Percentiles rank a stretch among this genome's conserved stretches.
These are phyloP conservation scores for Mycena belliarum DNA, from an alignment of 768 basidiomycete species.

Conservation along the genomic window DNA sequence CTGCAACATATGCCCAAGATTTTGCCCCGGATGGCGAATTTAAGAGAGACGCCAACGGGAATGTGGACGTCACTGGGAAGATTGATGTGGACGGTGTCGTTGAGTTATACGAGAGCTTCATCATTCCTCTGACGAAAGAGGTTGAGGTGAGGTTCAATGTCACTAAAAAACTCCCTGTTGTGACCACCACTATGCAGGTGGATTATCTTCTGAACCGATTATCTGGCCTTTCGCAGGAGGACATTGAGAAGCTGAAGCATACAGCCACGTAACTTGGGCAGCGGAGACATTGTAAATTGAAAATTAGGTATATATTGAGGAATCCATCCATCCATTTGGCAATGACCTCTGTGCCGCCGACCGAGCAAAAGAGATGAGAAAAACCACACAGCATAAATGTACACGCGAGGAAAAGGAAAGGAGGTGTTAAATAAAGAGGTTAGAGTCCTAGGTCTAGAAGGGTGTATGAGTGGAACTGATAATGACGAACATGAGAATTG, in stretches of 20 bases:
- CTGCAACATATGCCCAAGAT: constrained; percentile 77
- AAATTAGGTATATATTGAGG: constrained; percentile 14
- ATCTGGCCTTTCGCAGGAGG: constrained; percentile 78
- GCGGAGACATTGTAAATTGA: neutral
- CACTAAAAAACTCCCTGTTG: neutral
- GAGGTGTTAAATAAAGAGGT: constrained; percentile 8
- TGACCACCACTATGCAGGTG: constrained; percentile 52
- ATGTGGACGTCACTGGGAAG: constrained; percentile 48
- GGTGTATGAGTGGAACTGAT: neutral
- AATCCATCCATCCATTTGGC: constrained; percentile 20
- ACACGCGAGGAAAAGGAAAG: neutral
- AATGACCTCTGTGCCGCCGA: constrained; percentile 5
- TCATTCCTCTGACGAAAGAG: constrained; percentile 97
- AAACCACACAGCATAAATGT: constrained; percentile 6
- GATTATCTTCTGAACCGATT: constrained; percentile 92
- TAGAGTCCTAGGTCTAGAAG: constrained; percentile 50
- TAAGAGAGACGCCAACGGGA: constrained; percentile 36
- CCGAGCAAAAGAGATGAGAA: constrained; percentile 3
- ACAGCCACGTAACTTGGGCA: constrained; percentile 16
- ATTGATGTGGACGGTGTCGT: constrained; percentile 94
- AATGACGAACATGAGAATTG: too few species aligned
- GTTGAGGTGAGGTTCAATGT: constrained; percentile 75
- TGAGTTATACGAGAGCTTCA: constrained; percentile 89
- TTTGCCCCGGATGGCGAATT: constrained; percentile 65
- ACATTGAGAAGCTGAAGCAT: constrained; percentile 66